Evolutionary conservation across 2,329 filamentous ascomycete genomes (phyloP).

Genomic region (Ascochyta koolunga): DNA sequence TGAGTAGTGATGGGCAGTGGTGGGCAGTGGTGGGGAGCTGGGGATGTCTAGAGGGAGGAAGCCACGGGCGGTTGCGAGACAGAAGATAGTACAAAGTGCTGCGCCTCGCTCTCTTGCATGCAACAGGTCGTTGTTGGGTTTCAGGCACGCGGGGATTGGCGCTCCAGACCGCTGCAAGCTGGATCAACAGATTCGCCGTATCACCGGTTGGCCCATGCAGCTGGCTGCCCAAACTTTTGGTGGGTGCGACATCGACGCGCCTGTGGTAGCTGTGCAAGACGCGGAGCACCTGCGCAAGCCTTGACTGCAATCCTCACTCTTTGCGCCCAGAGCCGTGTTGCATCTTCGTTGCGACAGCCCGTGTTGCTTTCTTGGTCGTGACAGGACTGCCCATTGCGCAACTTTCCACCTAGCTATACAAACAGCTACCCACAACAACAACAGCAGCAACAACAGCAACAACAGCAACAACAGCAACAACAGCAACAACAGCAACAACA

Average conservation of each 20-base stretch:
- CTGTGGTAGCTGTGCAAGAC: constrained; percentile 16
- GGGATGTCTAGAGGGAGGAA: background rate
- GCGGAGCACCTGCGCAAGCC: constrained; percentile 16
- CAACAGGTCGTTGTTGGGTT: constrained; percentile 22
- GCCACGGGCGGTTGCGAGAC: background rate
- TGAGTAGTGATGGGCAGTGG: too few relatives aligned
- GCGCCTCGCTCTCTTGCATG: constrained; percentile 23
- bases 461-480: constrained; percentile 1
- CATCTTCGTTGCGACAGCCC: too few relatives aligned
- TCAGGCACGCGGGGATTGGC: constrained; percentile 23
- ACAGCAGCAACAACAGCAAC: too few relatives aligned
- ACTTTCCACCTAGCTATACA: constrained; percentile 21
- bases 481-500: constrained; percentile 1
- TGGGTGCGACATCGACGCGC: constrained; percentile 30
- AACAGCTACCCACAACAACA: constrained; percentile 25
- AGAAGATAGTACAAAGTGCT: constrained; percentile 15
- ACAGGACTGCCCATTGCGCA: constrained; percentile 6
- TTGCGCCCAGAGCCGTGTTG: constrained; percentile 4
- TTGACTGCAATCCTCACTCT: constrained; percentile 8
- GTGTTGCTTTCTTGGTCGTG: background rate
- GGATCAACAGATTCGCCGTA: constrained; percentile 27
- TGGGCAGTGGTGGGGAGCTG: too few relatives aligned
- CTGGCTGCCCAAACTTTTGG: constrained; percentile 40
- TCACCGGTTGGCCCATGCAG: constrained; percentile 29
- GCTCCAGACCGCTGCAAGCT: constrained; percentile 19